Evolutionary conservation across 1,284 basidiomycete species (phyloP).

Genomic region (Bondarzewia mesenterica): DNA sequence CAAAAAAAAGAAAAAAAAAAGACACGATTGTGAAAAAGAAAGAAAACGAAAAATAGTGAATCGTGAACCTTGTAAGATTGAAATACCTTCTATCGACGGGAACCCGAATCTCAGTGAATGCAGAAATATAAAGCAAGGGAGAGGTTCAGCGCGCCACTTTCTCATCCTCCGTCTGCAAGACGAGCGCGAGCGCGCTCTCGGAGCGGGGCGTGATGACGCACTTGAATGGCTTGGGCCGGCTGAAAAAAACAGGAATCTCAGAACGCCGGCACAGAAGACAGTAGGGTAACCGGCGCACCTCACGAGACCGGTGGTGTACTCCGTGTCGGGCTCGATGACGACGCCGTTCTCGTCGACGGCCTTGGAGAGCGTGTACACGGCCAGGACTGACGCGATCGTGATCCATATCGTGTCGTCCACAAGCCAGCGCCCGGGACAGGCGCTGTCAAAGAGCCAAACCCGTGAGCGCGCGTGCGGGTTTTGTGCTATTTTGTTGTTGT

Average conservation of each 20-base stretch:
- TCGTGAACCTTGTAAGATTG: too few species aligned
- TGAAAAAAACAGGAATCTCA: neutral
- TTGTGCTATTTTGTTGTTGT: too few species aligned
- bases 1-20: too few species aligned
- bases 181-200: neutral
- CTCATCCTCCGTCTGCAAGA: neutral
- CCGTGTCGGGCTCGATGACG: constrained; percentile 29
- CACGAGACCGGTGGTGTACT: constrained; percentile 34
- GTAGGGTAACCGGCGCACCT: constrained; percentile 23
- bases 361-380: constrained; percentile 33
- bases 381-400: constrained; percentile 34
- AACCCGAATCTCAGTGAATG: too few species aligned
- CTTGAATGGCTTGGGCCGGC: neutral
- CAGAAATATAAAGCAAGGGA: too few species aligned
- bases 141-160: too few species aligned
- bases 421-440: constrained; percentile 39
- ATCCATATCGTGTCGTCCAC: constrained; percentile 39
- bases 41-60: too few species aligned
- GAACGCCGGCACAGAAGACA: neutral
- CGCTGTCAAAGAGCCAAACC: constrained; percentile 17
- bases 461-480: neutral
- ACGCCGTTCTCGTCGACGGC: constrained; percentile 31
- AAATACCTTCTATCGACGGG: too few species aligned
- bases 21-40: too few species aligned
- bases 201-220: neutral